These are phyloP conservation scores for Phytopythium vexans DNA, from an alignment of 352 stramenopile species.

Conservation along the genomic window DNA sequence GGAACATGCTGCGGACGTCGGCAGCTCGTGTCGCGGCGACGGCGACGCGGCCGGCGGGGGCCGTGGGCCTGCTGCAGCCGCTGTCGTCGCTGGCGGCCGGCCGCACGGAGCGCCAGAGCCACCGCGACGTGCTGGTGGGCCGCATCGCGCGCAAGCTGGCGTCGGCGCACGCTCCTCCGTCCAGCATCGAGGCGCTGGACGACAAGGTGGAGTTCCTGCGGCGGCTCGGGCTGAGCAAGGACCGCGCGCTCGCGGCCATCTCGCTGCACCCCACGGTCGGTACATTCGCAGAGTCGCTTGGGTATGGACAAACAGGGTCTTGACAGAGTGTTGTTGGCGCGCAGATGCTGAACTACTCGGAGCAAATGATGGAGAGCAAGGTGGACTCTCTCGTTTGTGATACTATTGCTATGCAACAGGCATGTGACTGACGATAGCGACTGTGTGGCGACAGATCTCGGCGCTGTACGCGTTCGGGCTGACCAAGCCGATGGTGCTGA, in stretches of 20 bases:
- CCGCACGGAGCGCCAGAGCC: conserved; percentile 9
- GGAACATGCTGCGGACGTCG: too few species aligned
- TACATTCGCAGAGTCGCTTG: not conserved
- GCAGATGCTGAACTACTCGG: conserved; percentile 27
- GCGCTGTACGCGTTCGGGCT: conserved; percentile 31
- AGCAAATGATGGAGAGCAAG: conserved; percentile 35
- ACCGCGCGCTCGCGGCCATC: conserved; percentile 25
- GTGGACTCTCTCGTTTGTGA: conserved; percentile 6
- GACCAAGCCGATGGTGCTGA: conserved; percentile 23
- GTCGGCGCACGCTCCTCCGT: conserved; percentile 1
- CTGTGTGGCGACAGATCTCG: conserved; percentile 16
- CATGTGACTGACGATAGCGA: not conserved
- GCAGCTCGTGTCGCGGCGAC: too few species aligned
- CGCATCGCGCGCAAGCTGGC: conserved; percentile 36
- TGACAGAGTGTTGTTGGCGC: not conserved
- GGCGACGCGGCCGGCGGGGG: too few species aligned
- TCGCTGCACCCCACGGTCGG: conserved; percentile 31
- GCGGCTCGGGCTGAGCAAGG: conserved; percentile 22
- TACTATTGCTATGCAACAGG: not conserved
- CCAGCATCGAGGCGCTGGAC: conserved; percentile 24
- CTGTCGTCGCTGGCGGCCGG: conserved; percentile 5
- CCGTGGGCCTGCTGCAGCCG: not conserved
- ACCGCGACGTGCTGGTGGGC: conserved; percentile 23
- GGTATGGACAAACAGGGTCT: not conserved
- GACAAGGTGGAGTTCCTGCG: conserved; percentile 28